Evolutionary conservation across 192 early-diverging fungal genomes (phyloP), one percentile per base, ranked within the genome.

Genomic region (Linnemannia elongata): DNA sequence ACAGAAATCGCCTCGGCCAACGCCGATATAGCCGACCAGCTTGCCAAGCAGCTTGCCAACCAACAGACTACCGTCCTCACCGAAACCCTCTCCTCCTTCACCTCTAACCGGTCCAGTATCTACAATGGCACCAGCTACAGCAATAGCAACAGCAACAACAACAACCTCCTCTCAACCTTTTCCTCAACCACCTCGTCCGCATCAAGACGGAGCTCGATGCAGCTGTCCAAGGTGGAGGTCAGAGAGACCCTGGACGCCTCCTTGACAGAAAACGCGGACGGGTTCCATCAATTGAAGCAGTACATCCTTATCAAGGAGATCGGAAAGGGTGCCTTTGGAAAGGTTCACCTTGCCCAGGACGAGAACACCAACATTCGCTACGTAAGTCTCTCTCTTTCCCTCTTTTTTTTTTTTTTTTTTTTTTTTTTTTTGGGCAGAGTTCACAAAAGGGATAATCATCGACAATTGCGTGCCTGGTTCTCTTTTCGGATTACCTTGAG

Each of bases 241-340:
- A 24, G 70, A 15, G 79, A 86, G 75, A 86, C 75, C 33, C 57
- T 81, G 20, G 79, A 81, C 72, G 97, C 98, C 22, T 90, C 91
- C 44, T 88, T 95, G 6, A 90, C 83, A 49, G 96, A 97, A 77
- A 92, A 91, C 75, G 92, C 90, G 15, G 92, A 95, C 20, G 97
- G 97, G 38, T 63, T 88, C n/a, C 90, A 92, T 66, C 91, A 93
- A 39, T 88, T 99, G 72, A 97, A 96, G 90, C 92, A 98, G 69
- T 99, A 99, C 80, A 74, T 91, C 35, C 76, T 99, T 17, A 91
- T 91, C 76, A 88, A 93, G 63, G 91, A 93, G 76, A 93, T 99
- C 55, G 98, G 98, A 18, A 88, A 91, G 30, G 98, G 98, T 30
- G 92, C 95, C 45, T 99, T 94, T 88, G 98, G 98, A 38, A 96